These are phyloP conservation scores for Phytopythium sindhum DNA, from an alignment of 352 stramenopile genomes.

Conservation along the genomic window DNA sequence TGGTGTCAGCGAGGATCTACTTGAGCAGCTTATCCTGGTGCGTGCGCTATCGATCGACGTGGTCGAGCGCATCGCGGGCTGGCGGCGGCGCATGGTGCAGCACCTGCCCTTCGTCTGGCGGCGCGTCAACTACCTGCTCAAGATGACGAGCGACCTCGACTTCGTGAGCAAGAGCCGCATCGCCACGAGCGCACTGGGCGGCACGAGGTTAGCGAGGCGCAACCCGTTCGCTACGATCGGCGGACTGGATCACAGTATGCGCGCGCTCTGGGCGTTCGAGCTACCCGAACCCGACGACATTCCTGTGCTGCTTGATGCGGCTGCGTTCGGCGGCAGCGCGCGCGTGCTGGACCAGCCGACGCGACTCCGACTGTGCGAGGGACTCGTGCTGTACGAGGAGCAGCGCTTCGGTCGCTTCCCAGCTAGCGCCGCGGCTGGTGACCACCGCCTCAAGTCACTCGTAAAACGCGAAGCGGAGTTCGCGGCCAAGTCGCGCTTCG, in stretches of 20 bases:
- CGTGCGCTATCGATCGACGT: slow-evolving; percentile 44
- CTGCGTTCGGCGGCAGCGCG: slow-evolving; percentile 31
- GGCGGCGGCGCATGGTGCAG: slow-evolving; percentile 60
- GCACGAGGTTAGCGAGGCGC: slow-evolving; percentile 42
- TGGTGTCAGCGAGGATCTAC: slow-evolving; percentile 29
- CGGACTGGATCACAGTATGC: slow-evolving; percentile 63
- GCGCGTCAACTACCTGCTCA: slow-evolving; percentile 61
- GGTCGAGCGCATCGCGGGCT: slow-evolving; percentile 55
- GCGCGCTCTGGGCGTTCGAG: slow-evolving; percentile 43
- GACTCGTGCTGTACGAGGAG: slow-evolving; percentile 60
- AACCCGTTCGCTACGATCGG: slow-evolving; percentile 76
- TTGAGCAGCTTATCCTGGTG: slow-evolving; percentile 48
- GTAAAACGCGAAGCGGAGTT: slow-evolving; percentile 63
- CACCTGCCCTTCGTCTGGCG: slow-evolving; percentile 57
- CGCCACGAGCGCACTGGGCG: slow-evolving; percentile 48
- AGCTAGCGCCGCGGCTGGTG: slow-evolving; percentile 24
- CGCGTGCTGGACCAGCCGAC: slow-evolving; percentile 36
- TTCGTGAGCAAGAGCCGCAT: slow-evolving; percentile 73
- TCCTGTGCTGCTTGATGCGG: slow-evolving; percentile 50
- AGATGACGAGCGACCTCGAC: slow-evolving; percentile 65
- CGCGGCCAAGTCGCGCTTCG: slow-evolving; percentile 47
- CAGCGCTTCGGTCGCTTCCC: slow-evolving; percentile 36
- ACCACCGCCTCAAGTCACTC: slow-evolving; percentile 49
- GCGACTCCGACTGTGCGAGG: slow-evolving; percentile 51
- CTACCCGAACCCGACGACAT: slow-evolving; percentile 55